These are phyloP conservation scores for Erodium texanum DNA, from an alignment of 441 rosid species.

Conservation along the genomic window DNA sequence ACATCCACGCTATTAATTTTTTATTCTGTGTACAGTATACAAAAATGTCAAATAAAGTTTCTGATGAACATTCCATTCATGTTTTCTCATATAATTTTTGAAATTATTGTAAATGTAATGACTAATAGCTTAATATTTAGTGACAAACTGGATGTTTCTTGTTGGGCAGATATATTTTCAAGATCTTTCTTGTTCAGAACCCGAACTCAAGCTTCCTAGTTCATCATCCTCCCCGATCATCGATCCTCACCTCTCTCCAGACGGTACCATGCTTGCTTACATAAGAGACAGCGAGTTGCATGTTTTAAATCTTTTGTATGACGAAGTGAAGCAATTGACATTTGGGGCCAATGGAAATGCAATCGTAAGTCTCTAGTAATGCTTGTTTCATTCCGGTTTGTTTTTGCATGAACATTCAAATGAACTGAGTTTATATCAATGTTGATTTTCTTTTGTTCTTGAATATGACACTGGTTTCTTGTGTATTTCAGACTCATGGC, in stretches of 20 bases:
- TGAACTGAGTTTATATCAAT: not conserved
- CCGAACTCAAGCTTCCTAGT: constrained; percentile 67
- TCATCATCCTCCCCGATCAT: constrained; percentile 50
- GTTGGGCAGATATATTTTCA: constrained; percentile 62
- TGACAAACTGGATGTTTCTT: constrained; percentile 6
- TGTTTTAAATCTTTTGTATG: constrained; percentile 47
- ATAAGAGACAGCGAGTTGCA: constrained; percentile 63
- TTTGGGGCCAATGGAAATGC: constrained; percentile 47
- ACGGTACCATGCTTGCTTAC: constrained; percentile 72
- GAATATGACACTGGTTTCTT: constrained; percentile 24
- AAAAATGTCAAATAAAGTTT: not conserved
- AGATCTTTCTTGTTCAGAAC: constrained; percentile 53
- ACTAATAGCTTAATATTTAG: not conserved
- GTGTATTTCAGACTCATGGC: constrained; percentile 68
- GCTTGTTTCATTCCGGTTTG: not conserved
- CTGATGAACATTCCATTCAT: not conserved
- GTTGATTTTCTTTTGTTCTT: not conserved
- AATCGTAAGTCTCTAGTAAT: constrained; percentile 38
- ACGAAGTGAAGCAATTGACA: constrained; percentile 58
- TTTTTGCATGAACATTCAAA: not conserved
- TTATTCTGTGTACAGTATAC: too few species aligned
- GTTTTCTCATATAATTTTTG: not conserved
- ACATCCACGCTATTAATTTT: too few species aligned
- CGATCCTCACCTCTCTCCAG: constrained; percentile 84
- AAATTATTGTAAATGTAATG: not conserved